phyloP scores from a whole-genome alignment of 805 yeast genomes.

The Kuraishia molischiana region DNA sequence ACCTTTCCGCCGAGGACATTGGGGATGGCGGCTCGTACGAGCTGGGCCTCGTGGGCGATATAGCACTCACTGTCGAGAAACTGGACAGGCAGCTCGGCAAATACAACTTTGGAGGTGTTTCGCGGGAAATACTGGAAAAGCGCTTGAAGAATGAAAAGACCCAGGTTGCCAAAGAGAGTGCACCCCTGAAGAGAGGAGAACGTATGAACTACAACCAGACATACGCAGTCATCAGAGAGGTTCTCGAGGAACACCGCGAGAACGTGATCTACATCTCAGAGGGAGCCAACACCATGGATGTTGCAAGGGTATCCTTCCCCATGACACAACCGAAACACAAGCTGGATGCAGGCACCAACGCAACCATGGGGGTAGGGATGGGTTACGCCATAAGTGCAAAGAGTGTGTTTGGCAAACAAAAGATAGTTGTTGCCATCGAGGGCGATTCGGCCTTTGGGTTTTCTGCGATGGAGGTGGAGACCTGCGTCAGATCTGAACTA shows the following conservation, averaged over 20 bases:
- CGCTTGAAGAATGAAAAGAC: conserved; percentile 21
- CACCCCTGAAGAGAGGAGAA: conserved; percentile 4
- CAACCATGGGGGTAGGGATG: conserved; percentile 70
- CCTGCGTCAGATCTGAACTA: conserved; percentile 44
- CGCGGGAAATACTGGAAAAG: conserved; percentile 14
- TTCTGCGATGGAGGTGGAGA: conserved; percentile 65
- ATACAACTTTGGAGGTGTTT: conserved; percentile 19
- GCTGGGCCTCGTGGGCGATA: conserved; percentile 33
- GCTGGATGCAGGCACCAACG: conserved; percentile 67
- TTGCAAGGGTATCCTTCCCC: conserved; percentile 53
- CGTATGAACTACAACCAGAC: conserved; percentile 43
- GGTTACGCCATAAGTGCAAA: conserved; percentile 64
- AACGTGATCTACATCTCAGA: conserved; percentile 42
- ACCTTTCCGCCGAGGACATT: conserved; percentile 40
- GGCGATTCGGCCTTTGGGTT: conserved; percentile 79
- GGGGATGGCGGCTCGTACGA: conserved; percentile 6
- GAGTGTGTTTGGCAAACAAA: conserved; percentile 26
- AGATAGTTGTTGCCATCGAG: conserved; percentile 46
- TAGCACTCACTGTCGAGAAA: conserved; percentile 27
- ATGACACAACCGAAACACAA: conserved; percentile 40
- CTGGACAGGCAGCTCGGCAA: conserved; percentile 17
- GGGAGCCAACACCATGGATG: conserved; percentile 76
- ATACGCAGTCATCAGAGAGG: conserved; percentile 35
- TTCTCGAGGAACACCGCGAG: conserved; percentile 19
- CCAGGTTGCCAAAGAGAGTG: conserved; percentile 23